Conservation (phyloP, 2,329 filamentous ascomycete genomes). For the Cryphonectria carpinicola region DNA sequence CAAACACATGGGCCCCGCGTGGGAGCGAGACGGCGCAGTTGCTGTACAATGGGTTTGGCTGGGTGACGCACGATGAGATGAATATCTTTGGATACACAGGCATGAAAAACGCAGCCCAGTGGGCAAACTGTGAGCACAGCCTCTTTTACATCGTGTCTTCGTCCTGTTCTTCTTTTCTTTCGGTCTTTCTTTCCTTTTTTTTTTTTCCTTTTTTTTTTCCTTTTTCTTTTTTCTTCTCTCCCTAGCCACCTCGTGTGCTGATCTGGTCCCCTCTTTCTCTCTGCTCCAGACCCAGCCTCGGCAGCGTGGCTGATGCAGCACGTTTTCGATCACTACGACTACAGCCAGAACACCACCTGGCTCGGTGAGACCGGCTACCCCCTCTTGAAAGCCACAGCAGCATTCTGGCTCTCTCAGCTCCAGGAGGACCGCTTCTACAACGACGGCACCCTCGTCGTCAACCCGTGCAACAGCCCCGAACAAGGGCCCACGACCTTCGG, state of each 20-base stretch:
- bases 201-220: no score
- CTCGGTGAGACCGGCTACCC: slow-evolving; percentile 53
- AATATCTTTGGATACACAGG: slow-evolving; percentile 63
- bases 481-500: slow-evolving; percentile 58
- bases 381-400: slow-evolving; percentile 54
- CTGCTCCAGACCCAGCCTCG: slow-evolving; percentile 43
- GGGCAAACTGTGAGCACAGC: slow-evolving; percentile 36
- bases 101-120: slow-evolving; percentile 37
- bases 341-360: slow-evolving; percentile 53
- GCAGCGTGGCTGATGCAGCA: slow-evolving; percentile 65
- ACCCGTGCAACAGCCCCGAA: slow-evolving; percentile 63
- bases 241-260: not conserved
- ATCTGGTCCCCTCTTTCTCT: not conserved
- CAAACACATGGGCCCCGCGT: slow-evolving; percentile 53
- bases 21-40: slow-evolving; percentile 56
- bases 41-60: slow-evolving; percentile 58
- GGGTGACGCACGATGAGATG: slow-evolving; percentile 60
- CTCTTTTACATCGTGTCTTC: no score
- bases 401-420: slow-evolving; percentile 61
- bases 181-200: no score
- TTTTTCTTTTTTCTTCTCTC: no score
- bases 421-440: slow-evolving; percentile 53
- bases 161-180: no score
- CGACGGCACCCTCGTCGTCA: slow-evolving; percentile 58
- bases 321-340: slow-evolving; percentile 61